Evolutionary conservation across 2,329 filamentous ascomycete genomes (phyloP).

Genomic region (Grosmannia clavigera): DNA sequence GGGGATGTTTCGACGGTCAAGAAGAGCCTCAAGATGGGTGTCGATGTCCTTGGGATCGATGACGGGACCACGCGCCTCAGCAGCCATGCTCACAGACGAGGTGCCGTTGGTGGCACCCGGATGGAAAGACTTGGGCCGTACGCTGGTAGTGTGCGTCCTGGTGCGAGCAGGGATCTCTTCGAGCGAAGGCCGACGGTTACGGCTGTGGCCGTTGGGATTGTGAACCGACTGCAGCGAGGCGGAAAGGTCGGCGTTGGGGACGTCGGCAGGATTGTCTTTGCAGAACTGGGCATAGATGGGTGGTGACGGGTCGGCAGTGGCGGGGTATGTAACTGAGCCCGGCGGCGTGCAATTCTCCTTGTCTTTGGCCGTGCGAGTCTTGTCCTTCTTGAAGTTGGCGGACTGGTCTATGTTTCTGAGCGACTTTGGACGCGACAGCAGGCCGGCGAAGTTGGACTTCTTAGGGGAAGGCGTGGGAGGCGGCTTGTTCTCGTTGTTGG

Average conservation of each 20-base stretch:
- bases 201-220: no score
- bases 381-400: conserved; percentile 18
- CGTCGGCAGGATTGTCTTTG: conserved; percentile 14
- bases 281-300: conserved; percentile 75
- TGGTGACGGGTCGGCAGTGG: conserved; percentile 39
- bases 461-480: neutral
- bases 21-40: conserved; percentile 45
- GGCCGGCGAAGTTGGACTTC: conserved; percentile 58
- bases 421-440: conserved; percentile 65
- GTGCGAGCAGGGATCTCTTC: neutral
- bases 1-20: conserved; percentile 85
- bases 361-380: conserved; percentile 34
- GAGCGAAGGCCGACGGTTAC: neutral
- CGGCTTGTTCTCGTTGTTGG: neutral
- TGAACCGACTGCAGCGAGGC: neutral
- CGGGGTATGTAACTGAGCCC: conserved; percentile 3
- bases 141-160: conserved; percentile 19
- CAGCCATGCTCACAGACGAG: conserved; percentile 17
- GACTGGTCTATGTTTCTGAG: conserved; percentile 49
- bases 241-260: neutral
- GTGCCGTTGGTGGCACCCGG: conserved; percentile 16
- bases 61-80: conserved; percentile 34
- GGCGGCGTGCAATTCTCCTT: conserved; percentile 71
- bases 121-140: conserved; percentile 40
- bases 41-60: conserved; percentile 44